phyloP scores from a whole-genome alignment of 1,139 yeast genomes.

The Hansenula anomala region DNA sequence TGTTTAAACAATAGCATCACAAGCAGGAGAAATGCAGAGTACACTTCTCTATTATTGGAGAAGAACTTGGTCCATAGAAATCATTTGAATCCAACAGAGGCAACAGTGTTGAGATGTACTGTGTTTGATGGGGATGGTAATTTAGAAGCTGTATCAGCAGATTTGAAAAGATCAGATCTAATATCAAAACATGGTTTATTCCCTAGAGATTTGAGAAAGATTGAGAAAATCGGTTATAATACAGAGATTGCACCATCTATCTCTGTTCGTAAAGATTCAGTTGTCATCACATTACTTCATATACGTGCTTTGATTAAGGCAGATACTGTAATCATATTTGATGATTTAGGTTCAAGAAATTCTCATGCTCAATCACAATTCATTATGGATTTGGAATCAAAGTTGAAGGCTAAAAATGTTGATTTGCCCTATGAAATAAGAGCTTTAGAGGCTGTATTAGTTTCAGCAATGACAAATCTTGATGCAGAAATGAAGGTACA shows the following conservation, averaged over 20 bases:
- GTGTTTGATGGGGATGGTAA: conserved; percentile 55
- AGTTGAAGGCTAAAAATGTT: conserved; percentile 28
- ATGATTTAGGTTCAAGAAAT: conserved; percentile 42
- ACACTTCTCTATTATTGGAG: conserved; percentile 28
- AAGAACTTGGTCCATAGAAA: conserved; percentile 32
- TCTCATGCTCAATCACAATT: conserved; percentile 37
- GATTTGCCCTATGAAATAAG: conserved; percentile 64
- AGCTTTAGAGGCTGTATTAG: conserved; percentile 83
- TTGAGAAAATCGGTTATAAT: conserved; percentile 51
- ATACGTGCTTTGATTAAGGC: conserved; percentile 66
- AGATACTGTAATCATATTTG: conserved; percentile 64
- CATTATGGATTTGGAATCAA: conserved; percentile 46
- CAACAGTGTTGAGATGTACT: conserved; percentile 43
- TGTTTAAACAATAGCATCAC: not conserved
- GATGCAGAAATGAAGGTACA: conserved; percentile 84
- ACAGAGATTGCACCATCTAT: conserved; percentile 70
- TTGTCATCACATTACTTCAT: conserved; percentile 59
- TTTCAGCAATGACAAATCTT: conserved; percentile 75
- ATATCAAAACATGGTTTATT: conserved; percentile 45
- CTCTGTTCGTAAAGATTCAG: conserved; percentile 56
- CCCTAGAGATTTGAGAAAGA: conserved; percentile 73
- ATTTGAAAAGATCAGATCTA: conserved; percentile 52
- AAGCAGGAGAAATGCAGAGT: conserved; percentile 5
- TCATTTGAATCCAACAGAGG: conserved; percentile 26
- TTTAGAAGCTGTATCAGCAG: conserved; percentile 50